These are phyloP conservation scores for Hericium coralloides DNA, from an alignment of 768 basidiomycete species.

Conservation along the genomic window DNA sequence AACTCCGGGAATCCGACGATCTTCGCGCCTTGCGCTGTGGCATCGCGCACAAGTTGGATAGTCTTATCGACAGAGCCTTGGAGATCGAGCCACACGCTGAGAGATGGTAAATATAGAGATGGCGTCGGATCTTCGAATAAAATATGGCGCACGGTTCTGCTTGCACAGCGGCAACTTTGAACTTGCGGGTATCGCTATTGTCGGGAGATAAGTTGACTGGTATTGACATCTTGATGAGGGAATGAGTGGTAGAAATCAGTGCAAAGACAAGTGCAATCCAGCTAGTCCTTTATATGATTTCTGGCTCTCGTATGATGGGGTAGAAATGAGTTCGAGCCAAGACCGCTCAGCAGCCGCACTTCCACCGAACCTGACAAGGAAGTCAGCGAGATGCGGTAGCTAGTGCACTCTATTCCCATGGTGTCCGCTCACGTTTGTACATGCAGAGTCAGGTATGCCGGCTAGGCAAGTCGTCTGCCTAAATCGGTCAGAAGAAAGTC, in stretches of 20 bases:
- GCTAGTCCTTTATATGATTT: background rate
- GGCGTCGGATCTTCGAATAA: background rate
- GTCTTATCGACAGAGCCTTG: background rate
- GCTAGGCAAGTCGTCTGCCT: too few relatives aligned
- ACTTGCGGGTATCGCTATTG: background rate
- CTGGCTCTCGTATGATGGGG: background rate
- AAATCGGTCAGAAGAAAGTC: too few relatives aligned
- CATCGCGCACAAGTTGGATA: background rate
- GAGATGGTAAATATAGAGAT: background rate
- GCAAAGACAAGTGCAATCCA: background rate
- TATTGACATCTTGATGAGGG: background rate
- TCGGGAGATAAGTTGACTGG: background rate
- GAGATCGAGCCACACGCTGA: background rate
- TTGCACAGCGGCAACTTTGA: background rate
- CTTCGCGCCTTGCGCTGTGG: background rate
- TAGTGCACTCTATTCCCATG: too few relatives aligned
- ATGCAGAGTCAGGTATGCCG: too few relatives aligned
- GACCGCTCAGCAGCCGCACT: background rate
- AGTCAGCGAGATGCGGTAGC: too few relatives aligned
- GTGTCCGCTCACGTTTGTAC: too few relatives aligned
- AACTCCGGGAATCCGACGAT: background rate
- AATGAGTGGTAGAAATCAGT: background rate
- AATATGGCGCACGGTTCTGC: background rate
- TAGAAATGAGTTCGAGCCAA: too few relatives aligned
- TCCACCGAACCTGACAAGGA: background rate